A percentile compares a stretch with the other conserved stretches of the same genome.
Evolutionary conservation across 2,329 filamentous ascomycete genomes (phyloP).

Genomic region (Malbranchea cinnamomea): DNA sequence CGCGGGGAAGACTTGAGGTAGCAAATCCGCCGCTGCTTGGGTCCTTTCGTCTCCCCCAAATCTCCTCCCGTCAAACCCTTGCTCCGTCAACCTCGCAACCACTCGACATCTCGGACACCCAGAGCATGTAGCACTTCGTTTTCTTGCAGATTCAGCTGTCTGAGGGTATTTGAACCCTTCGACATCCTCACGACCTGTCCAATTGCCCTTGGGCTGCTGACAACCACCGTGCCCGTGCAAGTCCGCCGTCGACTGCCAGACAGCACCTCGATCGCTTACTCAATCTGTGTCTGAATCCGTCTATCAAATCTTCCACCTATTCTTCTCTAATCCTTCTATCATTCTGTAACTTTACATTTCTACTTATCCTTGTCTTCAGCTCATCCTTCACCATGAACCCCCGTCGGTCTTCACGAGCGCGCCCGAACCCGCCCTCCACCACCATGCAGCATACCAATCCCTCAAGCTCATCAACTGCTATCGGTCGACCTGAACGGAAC

Average conservation of each 20-base stretch:
- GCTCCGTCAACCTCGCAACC: slow-evolving; percentile 17
- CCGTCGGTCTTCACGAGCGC: slow-evolving; percentile 83
- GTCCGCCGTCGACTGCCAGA: too few relatives aligned
- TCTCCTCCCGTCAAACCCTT: slow-evolving; percentile 13
- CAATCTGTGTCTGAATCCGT: slow-evolving; percentile 9
- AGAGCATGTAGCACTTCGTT: slow-evolving; percentile 13
- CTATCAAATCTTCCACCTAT: slow-evolving; percentile 11
- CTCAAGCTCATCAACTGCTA: slow-evolving; percentile 56
- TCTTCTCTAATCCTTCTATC: slow-evolving; percentile 6
- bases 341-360: slow-evolving; percentile 5
- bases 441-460: slow-evolving; percentile 64
- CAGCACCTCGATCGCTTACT: slow-evolving; percentile 11
- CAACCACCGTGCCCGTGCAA: slow-evolving; percentile 1
- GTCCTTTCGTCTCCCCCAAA: slow-evolving; percentile 5
- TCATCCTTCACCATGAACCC: slow-evolving; percentile 41
- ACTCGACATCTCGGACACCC: slow-evolving; percentile 1
- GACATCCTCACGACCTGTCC: slow-evolving; percentile 9
- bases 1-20: slow-evolving; percentile 8
- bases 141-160: slow-evolving; percentile 11
- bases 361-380: slow-evolving; percentile 3
- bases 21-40: too few relatives aligned
- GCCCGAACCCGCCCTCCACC: slow-evolving; percentile 44
- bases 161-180: slow-evolving; percentile 9
- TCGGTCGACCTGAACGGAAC: slow-evolving; percentile 58
- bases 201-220: slow-evolving; percentile 12